phyloP scores from a whole-genome alignment of 768 basidiomycete genomes.

The Psilocybe subaeruginosa region DNA sequence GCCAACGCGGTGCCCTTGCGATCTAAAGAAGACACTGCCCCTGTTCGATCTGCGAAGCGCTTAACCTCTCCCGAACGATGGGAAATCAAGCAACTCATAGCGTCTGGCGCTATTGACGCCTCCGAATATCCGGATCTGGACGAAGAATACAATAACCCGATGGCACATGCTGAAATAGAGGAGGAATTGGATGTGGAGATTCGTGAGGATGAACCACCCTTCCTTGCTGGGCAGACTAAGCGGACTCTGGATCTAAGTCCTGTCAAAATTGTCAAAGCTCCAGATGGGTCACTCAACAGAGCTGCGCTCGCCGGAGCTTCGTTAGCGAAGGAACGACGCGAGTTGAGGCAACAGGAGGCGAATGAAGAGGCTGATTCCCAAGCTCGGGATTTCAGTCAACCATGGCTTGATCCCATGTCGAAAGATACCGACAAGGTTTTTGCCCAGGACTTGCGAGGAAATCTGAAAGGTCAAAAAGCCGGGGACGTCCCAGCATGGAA shows the following conservation, averaged over 20 bases:
- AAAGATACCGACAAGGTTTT: slow-evolving; percentile 85
- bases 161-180: slow-evolving; percentile 85
- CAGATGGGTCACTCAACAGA: slow-evolving; percentile 95
- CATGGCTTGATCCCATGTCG: slow-evolving; percentile 99
- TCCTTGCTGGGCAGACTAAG: slow-evolving; percentile 96
- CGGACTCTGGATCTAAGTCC: slow-evolving; percentile 94
- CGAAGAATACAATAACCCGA: slow-evolving; percentile 79
- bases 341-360: slow-evolving; percentile 90
- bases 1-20: slow-evolving; percentile 86
- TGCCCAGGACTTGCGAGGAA: slow-evolving; percentile 89
- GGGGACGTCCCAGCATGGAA: slow-evolving; percentile 90
- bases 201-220: slow-evolving; percentile 94
- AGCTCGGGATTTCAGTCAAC: slow-evolving; percentile 91
- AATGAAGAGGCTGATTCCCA: slow-evolving; percentile 95
- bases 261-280: slow-evolving; percentile 98
- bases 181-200: slow-evolving; percentile 98
- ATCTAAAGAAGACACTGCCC: slow-evolving; percentile 46
- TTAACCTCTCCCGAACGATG: slow-evolving; percentile 96
- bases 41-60: slow-evolving; percentile 80
- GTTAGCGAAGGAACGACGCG: slow-evolving; percentile 92
- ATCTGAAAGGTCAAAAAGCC: slow-evolving; percentile 81
- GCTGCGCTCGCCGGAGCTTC: slow-evolving; percentile 94
- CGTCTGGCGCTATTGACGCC: slow-evolving; percentile 89
- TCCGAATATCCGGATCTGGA: slow-evolving; percentile 95
- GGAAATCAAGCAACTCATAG: slow-evolving; percentile 99